Evolutionary conservation across 129 eudicot genomes (phyloP).

Genomic region (Flaveria sonorensis): DNA sequence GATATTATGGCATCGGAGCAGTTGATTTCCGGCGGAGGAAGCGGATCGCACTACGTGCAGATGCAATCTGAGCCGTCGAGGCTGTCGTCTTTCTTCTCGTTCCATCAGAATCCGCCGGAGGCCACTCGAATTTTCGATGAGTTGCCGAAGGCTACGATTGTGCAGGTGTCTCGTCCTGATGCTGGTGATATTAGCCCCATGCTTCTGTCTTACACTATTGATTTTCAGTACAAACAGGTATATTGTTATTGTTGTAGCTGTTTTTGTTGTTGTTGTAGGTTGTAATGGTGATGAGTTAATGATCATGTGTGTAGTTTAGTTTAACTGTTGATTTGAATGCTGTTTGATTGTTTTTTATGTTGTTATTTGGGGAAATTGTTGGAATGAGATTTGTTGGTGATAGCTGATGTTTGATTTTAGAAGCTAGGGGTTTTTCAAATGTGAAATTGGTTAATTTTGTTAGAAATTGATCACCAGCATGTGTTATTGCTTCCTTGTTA

Average conservation of each 20-base stretch:
- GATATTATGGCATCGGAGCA: slow-evolving; percentile 68
- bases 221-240: slow-evolving; percentile 87
- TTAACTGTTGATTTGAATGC: slow-evolving; percentile 20
- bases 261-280: slow-evolving; percentile 1
- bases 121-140: slow-evolving; percentile 83
- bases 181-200: slow-evolving; percentile 89
- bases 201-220: slow-evolving; percentile 73
- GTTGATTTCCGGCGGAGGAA: slow-evolving; percentile 55
- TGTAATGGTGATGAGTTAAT: background rate
- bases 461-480: background rate
- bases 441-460: background rate
- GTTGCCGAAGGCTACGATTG: slow-evolving; percentile 78
- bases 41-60: slow-evolving; percentile 65
- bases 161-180: slow-evolving; percentile 89
- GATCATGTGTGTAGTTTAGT: slow-evolving; percentile 14
- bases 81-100: slow-evolving; percentile 58
- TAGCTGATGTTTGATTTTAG: background rate
- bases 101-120: slow-evolving; percentile 51
- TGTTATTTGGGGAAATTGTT: slow-evolving; percentile 5
- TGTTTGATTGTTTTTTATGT: too few relatives aligned
- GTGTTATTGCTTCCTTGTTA: background rate
- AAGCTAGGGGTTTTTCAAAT: background rate
- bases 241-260: background rate
- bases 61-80: slow-evolving; percentile 80
- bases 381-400: background rate